These are phyloP conservation scores for Phytophthora niederhauseri DNA, from an alignment of 352 stramenopile genomes.

Conservation along the genomic window DNA sequence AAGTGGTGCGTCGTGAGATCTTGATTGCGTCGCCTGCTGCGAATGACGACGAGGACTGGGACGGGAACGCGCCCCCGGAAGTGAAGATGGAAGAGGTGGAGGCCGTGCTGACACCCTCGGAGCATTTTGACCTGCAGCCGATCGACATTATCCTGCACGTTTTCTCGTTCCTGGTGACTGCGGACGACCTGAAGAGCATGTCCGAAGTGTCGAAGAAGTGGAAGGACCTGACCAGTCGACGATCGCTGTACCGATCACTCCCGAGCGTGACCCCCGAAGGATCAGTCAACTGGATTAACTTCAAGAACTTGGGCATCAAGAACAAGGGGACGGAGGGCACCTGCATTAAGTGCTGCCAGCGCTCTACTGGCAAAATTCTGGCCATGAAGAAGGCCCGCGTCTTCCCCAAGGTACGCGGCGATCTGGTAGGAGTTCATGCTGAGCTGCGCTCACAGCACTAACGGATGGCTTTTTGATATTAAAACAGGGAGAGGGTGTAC, in stretches of 20 bases:
- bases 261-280: slow-evolving; percentile 71
- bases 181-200: slow-evolving; percentile 76
- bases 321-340: slow-evolving; percentile 91
- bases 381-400: slow-evolving; percentile 91
- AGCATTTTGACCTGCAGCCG: slow-evolving; percentile 87
- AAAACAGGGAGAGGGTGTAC: slow-evolving; percentile 84
- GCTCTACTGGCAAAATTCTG: slow-evolving; percentile 83
- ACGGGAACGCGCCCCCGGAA: slow-evolving; percentile 40
- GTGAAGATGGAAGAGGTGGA: slow-evolving; percentile 45
- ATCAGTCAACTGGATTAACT: slow-evolving; percentile 88
- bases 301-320: slow-evolving; percentile 90
- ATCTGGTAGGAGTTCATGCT: neutral
- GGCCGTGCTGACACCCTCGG: slow-evolving; percentile 44
- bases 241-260: slow-evolving; percentile 74
- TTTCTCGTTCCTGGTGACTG: slow-evolving; percentile 83
- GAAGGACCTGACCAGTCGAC: slow-evolving; percentile 75
- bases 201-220: slow-evolving; percentile 79
- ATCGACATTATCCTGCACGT: slow-evolving; percentile 90
- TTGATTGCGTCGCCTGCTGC: slow-evolving; percentile 80
- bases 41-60: slow-evolving; percentile 83
- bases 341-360: slow-evolving; percentile 88
- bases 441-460: slow-evolving; percentile 3
- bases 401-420: slow-evolving; percentile 73
- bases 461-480: slow-evolving; percentile 1
- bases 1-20: slow-evolving; percentile 85